phyloP scores from a whole-genome alignment of 208 protist species.

The Borovskyia barvae region DNA sequence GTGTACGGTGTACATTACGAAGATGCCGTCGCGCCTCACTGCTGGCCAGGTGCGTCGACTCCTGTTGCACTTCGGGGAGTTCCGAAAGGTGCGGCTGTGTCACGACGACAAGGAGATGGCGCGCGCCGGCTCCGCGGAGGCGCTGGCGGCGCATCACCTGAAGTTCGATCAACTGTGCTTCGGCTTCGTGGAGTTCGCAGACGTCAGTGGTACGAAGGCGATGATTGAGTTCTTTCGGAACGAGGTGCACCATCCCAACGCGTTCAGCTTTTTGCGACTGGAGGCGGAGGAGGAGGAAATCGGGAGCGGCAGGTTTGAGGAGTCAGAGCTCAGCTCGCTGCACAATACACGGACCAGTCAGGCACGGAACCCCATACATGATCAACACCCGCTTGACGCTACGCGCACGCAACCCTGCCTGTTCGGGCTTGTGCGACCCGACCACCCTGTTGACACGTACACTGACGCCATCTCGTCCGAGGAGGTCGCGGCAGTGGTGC shows the following conservation, averaged over 20 bases:
- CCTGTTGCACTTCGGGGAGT: conserved; percentile 73
- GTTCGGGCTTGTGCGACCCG: conserved; percentile 8
- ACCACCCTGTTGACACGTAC: conserved; percentile 17
- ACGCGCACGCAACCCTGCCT: conserved; percentile 11
- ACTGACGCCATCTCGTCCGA: conserved; percentile 7
- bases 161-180: conserved; percentile 49
- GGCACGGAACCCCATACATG: conserved; percentile 76
- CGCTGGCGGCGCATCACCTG: conserved; percentile 20
- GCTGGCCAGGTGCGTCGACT: conserved; percentile 64
- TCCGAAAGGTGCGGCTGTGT: conserved; percentile 85
- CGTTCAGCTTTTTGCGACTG: conserved; percentile 56
- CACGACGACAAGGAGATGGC: conserved; percentile 67
- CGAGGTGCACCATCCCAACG: conserved; percentile 31
- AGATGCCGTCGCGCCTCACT: conserved; percentile 65
- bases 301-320: no score
- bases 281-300: conserved; percentile 4
- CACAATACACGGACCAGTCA: conserved; percentile 52
- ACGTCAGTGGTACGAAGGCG: conserved; percentile 47
- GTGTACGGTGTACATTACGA: conserved; percentile 84
- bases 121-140: conserved; percentile 17
- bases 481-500: conserved; percentile 12
- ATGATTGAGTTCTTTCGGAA: conserved; percentile 89
- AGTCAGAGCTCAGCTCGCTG: conserved; percentile 42
- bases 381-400: conserved; percentile 63
- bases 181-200: conserved; percentile 78